Percentiles rank a stretch among this genome's conserved stretches.
Conservation (phyloP, 2,329 filamentous ascomycete genomes). For the Graphilbum fragrans region DNA sequence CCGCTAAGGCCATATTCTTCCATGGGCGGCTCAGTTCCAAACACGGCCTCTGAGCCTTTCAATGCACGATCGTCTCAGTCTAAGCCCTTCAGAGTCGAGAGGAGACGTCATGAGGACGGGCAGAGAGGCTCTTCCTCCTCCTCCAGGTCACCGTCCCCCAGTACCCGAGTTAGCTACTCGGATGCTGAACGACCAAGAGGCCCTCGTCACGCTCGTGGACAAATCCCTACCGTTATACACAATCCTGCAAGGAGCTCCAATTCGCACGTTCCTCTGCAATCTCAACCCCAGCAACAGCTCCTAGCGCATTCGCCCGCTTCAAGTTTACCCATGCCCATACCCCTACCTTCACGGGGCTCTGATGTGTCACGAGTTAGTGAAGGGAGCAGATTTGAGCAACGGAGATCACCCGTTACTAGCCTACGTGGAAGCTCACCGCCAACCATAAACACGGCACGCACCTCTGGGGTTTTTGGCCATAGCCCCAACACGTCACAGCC, state of each 20-base stretch:
- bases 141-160: conserved; percentile 15
- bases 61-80: conserved; percentile 2
- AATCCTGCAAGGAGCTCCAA: conserved; percentile 3
- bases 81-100: conserved; percentile 2
- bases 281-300: not conserved
- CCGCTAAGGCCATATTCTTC: too few species aligned
- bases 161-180: conserved; percentile 6
- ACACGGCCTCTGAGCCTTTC: not conserved
- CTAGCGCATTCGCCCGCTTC: conserved; percentile 1
- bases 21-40: not conserved
- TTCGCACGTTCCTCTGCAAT: not conserved
- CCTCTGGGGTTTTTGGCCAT: conserved; percentile 4
- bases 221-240: conserved; percentile 15
- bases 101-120: conserved; percentile 11
- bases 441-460: conserved; percentile 1
- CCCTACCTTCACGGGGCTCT: not conserved
- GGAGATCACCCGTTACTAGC: conserved; percentile 4
- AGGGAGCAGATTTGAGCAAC: conserved; percentile 1
- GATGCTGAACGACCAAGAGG: conserved; percentile 9
- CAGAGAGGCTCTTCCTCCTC: conserved; percentile 17
- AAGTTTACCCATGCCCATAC: conserved; percentile 3
- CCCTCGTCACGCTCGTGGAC: conserved; percentile 15
- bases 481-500: not conserved
- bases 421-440: conserved; percentile 1
- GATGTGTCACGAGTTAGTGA: not conserved